Base-by-base conservation (phyloP, 1,284 basidiomycete genomes). In the Cutaneotrichosporon cyanovorans region DNA sequence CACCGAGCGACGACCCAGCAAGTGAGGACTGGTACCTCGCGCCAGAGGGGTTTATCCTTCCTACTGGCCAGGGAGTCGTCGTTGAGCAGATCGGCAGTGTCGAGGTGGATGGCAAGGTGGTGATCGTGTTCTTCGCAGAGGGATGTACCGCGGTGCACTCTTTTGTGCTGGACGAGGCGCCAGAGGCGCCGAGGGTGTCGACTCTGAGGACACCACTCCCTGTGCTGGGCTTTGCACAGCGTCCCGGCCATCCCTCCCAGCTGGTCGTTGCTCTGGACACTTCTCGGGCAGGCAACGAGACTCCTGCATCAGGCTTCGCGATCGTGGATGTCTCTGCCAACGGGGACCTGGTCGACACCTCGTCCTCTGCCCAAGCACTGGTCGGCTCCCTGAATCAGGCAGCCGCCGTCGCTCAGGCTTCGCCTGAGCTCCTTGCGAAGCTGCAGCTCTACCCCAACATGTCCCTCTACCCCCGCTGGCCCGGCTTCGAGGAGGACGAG, bases 401-500 rank as follows among this genome's bases (percentile, higher is more conserved):
- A 9, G 30, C 51, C 20, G 25, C 45, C 14, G 16, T 31, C 15
- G 31, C 32, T 10, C 2, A 20, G 1, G 32, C 46, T 16, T 15
- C 40, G 14, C n/a, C 25, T 21, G 28, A 22, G n/a, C 35, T 45
- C 12, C 38, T 58, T 35, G 10, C 28, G 4, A 42, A 48, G 4
- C 53, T 68, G 11, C 46, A 59, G 19, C 57, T 69, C 1, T 72
- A 68, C 51, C 57, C 59, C 19, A 51, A 67, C 34, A 53, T 72
- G 5, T 45, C 59, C 9, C 60, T 71, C 30, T 57, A 63, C 21
- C 70, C 70, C 9, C 61, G 66, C 48, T 71, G 69, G 68, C 62
- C 62, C 14, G 66, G 68, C 1, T 55, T 65, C 21, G 69, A 72
- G 45, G 70, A 70, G 45, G 70, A 69, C 45, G 66, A 66, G 20